These are phyloP conservation scores for Populus nigra DNA, from an alignment of 345 rosid species.

Conservation along the genomic window DNA sequence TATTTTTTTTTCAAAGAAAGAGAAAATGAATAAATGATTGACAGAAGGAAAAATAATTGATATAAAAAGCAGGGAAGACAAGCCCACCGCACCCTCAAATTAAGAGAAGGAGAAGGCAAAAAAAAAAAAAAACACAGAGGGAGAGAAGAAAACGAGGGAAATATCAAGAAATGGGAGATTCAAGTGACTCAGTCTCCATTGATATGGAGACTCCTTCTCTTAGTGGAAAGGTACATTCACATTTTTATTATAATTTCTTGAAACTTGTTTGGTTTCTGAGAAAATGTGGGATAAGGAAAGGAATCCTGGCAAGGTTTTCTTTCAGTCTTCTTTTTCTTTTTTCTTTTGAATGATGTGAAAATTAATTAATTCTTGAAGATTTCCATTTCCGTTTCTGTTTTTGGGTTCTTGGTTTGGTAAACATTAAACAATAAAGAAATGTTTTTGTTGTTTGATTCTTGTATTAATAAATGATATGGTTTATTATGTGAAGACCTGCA, in stretches of 20 bases:
- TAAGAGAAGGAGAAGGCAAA: constrained; percentile 11
- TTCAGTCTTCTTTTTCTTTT: neutral
- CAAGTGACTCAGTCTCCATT: constrained; percentile 84
- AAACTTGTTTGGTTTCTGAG: constrained; percentile 29
- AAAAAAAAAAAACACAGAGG: constrained; percentile 13
- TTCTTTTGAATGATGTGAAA: neutral
- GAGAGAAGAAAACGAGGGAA: constrained; percentile 5
- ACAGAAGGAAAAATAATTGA: neutral
- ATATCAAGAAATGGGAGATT: constrained; percentile 60
- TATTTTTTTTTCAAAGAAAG: constrained; percentile 9
- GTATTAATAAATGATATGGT: neutral
- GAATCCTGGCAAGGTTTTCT: neutral
- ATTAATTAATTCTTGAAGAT: neutral
- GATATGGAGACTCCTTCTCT: constrained; percentile 72
- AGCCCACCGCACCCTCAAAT: neutral
- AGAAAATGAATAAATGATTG: neutral
- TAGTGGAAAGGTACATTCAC: constrained; percentile 60
- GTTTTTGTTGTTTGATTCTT: neutral
- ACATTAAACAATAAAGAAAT: neutral
- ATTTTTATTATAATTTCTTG: neutral
- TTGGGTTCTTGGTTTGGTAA: neutral
- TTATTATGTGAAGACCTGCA: neutral
- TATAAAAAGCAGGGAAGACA: neutral
- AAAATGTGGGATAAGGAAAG: constrained; percentile 25
- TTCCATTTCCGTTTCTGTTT: neutral